A percentile compares a stretch with the other conserved stretches of the same genome.
Evolutionary conservation across 108 stramenopile species (phyloP).

Genomic region (Cyclotella sp.): DNA sequence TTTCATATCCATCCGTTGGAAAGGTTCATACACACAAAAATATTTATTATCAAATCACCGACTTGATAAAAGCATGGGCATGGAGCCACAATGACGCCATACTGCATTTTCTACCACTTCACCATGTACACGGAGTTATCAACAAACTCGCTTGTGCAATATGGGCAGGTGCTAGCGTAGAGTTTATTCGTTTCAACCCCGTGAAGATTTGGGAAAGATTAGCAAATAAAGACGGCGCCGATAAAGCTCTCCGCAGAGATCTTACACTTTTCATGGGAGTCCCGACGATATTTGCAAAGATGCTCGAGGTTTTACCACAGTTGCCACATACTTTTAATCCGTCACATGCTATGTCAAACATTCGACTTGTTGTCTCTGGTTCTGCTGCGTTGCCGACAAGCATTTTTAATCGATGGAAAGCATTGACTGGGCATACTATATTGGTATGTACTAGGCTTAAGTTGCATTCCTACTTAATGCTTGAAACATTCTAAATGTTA

Average conservation of each 20-base stretch:
- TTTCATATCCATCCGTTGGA: conserved; percentile 67
- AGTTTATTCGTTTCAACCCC: conserved; percentile 52
- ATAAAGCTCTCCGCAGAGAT: conserved; percentile 1
- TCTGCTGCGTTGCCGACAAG: conserved; percentile 53
- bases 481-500: neutral
- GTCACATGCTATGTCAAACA: conserved; percentile 28
- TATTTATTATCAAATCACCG: conserved; percentile 55
- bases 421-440: conserved; percentile 54
- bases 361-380: conserved; percentile 58
- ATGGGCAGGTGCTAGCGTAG: conserved; percentile 54
- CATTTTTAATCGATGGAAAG: conserved; percentile 47
- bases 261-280: conserved; percentile 45
- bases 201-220: conserved; percentile 47
- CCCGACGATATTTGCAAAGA: conserved; percentile 32
- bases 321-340: conserved; percentile 24
- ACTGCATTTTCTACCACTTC: conserved; percentile 54
- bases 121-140: conserved; percentile 61
- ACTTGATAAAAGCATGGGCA: conserved; percentile 54
- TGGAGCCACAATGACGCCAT: conserved; percentile 52
- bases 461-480: neutral
- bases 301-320: conserved; percentile 23
- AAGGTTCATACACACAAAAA: conserved; percentile 50
- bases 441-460: conserved; percentile 22
- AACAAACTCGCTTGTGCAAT: conserved; percentile 52
- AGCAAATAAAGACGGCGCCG: conserved; percentile 4